Base-by-base conservation (phyloP, 2,329 filamentous ascomycete genomes). In the Biscogniauxia sp. region DNA sequence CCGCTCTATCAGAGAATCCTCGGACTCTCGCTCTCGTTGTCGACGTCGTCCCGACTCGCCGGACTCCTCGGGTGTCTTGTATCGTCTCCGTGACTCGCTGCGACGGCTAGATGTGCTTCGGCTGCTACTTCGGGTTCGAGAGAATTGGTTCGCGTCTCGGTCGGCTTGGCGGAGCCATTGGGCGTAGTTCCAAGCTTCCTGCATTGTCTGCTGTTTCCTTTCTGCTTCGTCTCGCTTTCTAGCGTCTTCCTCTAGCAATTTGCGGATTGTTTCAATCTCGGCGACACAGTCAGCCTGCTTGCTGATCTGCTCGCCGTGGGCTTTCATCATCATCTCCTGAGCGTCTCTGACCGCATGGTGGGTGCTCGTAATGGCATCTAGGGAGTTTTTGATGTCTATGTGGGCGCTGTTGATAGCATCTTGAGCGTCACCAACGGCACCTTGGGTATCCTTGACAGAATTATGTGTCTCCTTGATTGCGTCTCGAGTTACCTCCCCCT, bases 201-300 rank as follows among this genome's bases (percentile, higher is more conserved):
- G 62, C 53, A 66, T 63, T 54, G 61, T 63, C 53, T 68, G 57
- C 26, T 69, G 62, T 55, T 61, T 53, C 25, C 57, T 64, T 1
- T 57, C 62, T 28, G 62, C 53, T 25, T 70, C 65, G 51, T 71
- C 68, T 51, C 67, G 62, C 58, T 61, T 63, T 25, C 60, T 64
- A 7, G 66, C 66, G 5, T 70, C 68, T 13, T 68, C 67, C 56
- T 71, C 68, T 17, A 70, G 57, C 32, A 66, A 19, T 20, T 63
- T 57, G 15, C 65, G 64, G 17, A 69, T 63, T 20, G 60, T 61
- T 8, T 58, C 63, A 52, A 69, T 63, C 23, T 69, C 67, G 19
- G 64, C 68, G 6, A 59, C 65, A 45, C 64, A 68, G 50, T 54
- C 61, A 19, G 63, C 62, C 28, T 68, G 68, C 61, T 69, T 69